Evolutionary conservation across 306 rosid genomes (phyloP).

Genomic region (Ochetophila trinervis): DNA sequence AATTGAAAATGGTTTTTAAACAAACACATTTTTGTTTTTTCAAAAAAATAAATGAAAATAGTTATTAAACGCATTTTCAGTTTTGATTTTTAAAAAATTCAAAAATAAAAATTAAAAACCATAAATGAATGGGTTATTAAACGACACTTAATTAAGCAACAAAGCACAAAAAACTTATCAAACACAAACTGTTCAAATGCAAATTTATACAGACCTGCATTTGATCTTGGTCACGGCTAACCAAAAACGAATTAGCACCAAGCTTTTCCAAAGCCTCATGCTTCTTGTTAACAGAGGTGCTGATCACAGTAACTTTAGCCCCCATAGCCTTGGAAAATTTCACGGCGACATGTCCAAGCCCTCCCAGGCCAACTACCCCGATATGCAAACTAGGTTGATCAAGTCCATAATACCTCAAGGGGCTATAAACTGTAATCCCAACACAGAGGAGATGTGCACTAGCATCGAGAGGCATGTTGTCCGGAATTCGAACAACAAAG

Average conservation of each 20-base stretch:
- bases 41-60: no score
- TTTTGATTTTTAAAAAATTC: no score
- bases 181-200: no score
- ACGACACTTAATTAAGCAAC: no score
- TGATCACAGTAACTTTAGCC: conserved; percentile 32
- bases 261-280: conserved; percentile 29
- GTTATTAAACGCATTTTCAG: no score
- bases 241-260: conserved; percentile 31
- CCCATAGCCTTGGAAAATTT: conserved; percentile 40
- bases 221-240: conserved; percentile 29
- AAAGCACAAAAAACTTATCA: no score
- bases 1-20: no score
- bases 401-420: conserved; percentile 28
- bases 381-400: conserved; percentile 20
- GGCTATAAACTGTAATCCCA: conserved; percentile 45
- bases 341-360: conserved; percentile 43
- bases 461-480: conserved; percentile 14
- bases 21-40: no score
- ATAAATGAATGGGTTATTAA: no score
- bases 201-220: no score
- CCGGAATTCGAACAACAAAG: conserved; percentile 32
- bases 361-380: conserved; percentile 49
- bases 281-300: conserved; percentile 29
- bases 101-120: no score
- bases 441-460: conserved; percentile 41